phyloP scores from a whole-genome alignment of 805 yeast species.

The Debaryomyces hansenii region DNA sequence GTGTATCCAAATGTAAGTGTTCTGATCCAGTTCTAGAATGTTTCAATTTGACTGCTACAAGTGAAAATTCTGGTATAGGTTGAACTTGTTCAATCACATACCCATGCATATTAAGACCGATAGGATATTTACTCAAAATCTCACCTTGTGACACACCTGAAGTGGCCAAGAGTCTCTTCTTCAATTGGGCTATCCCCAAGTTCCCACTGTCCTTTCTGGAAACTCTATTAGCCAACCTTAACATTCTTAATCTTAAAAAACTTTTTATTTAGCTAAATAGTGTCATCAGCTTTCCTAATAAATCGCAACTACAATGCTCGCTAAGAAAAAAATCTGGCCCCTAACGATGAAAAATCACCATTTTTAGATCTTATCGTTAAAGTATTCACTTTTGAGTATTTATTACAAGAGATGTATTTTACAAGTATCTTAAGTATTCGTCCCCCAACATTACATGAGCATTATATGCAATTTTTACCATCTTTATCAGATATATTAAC shows the following conservation, averaged over 20 bases:
- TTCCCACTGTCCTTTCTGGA: background rate
- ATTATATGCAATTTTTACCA: background rate
- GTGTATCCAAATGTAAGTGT: slow-evolving; percentile 80
- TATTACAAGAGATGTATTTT: no score
- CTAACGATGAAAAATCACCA: no score
- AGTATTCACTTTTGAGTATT: no score
- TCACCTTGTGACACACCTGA: slow-evolving; percentile 2
- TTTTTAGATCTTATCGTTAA: no score
- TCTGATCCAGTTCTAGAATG: slow-evolving; percentile 73
- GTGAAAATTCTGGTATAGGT: slow-evolving; percentile 77
- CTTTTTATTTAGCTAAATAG: no score
- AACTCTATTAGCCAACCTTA: background rate
- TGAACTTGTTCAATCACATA: slow-evolving; percentile 63
- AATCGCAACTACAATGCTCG: background rate
- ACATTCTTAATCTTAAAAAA: background rate
- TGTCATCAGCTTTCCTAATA: no score
- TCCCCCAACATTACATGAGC: no score
- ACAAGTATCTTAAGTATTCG: no score
- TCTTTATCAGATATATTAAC: background rate
- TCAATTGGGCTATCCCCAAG: background rate
- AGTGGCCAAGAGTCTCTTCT: slow-evolving; percentile 2
- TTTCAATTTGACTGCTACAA: slow-evolving; percentile 71
- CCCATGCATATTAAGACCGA: slow-evolving; percentile 65
- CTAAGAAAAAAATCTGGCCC: background rate
- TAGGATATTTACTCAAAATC: slow-evolving; percentile 49